Base-by-base conservation (phyloP, 2,329 filamentous ascomycete genomes). In the Pyrenochaeta sp. region DNA sequence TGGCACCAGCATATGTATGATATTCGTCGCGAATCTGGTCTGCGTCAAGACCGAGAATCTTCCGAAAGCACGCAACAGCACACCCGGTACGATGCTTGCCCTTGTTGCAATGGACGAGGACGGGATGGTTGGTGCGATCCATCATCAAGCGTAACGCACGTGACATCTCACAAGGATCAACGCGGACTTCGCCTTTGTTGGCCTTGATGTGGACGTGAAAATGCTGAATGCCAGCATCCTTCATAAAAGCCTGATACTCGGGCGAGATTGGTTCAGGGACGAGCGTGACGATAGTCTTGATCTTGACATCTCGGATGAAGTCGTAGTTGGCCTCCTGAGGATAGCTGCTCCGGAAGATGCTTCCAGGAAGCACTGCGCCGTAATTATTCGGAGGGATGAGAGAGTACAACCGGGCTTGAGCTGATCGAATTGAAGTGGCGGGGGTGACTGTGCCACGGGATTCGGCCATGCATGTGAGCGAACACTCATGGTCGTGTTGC, bases 11-110 rank as follows among this genome's bases (percentile, higher is more conserved):
- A 56, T 85, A 92, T 1, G 75, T 74, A 51, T 79, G 76, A 74
- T 96, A 96, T 70, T 96, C 92, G 36, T 83, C 77, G 23, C 94
- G 69, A 23, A 89, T 82, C 11, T 76, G 74, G 1, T 79, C 68
- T 1, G 84, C 68, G 13, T 83, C 75, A 85, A 88, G 89, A 10
- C 87, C 65, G 21, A 53, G 81, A 9, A 89, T 73, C 66, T 88
- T 89, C 51, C 91, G 85, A 51, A 95, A 80, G 44, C 88, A 85
- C 13, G 85, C 92, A 35, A 92, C 81, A n/a, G 94, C 87, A 64
- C 91, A 96, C 15, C 92, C 92, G 13, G 92, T 96, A 44, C 92
- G 87, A 66, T 96, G 92, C 81, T 86, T 94, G 66, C 92, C 92
- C 58, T 96, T 92, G 67, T 96, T 96, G 79, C 92, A 96, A 71